Base-by-base conservation (phyloP, 768 basidiomycete species). In the Boletus subparvulus region DNA sequence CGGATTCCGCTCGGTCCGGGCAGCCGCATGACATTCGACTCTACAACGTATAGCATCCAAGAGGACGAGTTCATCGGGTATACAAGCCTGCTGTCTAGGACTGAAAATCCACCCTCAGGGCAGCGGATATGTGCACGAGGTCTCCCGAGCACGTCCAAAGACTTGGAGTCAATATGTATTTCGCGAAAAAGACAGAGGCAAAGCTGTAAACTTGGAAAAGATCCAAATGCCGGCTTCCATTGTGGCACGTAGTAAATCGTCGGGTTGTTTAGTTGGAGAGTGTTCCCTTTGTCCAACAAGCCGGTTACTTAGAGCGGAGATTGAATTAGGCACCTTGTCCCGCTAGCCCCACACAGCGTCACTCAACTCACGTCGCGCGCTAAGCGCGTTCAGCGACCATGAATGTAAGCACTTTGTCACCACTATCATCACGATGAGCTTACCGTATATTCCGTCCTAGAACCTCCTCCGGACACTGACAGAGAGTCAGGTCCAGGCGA, bases 391-490 rank as follows among this genome's bases (percentile, higher is more conserved):
- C 60, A 65, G 47, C 46, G 59, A 35, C 47, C 57, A 69, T 69
- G 67, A 69, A 69, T 48, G 68, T 68, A 36, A 43, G 63, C 39
- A 28, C n/a, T 21, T 14, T 17, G 9, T 24, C 11, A 4, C 17
- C 2, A 26, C 43, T 0, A 14, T 10, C 0, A 4, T 14, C 5
- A 32, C 44, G 2, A 42, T 33, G 26, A 48, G 42, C 62, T 57
- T 36, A 61, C 55, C 48, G 41, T 55, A 3, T 33, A 28, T 6
- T 48, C 14, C 35, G 36, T 6, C 28, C 11, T 57, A 96, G 94
- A 93, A 96, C 76, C 88, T 97, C 71, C 82, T 96, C 47, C 83
- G 88, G 77, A 91, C 90, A 51, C 83, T 97, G 69, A 88, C 92
- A 41, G 84, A 85, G 71, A 86, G 86, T 70, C 85, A 85, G 62